These are phyloP conservation scores for Drosera capensis DNA, from an alignment of 148 eudicot species.

Conservation along the genomic window DNA sequence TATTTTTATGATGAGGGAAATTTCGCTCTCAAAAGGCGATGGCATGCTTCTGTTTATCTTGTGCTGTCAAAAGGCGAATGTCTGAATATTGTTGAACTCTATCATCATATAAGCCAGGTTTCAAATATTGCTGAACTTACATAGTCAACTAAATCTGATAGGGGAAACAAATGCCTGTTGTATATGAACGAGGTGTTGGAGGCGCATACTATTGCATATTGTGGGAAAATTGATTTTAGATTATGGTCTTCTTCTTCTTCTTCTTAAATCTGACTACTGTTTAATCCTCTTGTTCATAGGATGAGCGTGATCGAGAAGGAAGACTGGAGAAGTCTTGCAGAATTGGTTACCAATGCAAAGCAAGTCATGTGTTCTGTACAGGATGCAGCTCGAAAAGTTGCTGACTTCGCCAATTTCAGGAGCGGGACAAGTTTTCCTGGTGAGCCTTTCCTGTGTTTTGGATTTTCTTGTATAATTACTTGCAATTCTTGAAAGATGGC, in stretches of 20 bases:
- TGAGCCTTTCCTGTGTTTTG: too few relatives aligned
- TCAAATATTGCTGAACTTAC: too few relatives aligned
- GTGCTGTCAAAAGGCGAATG: too few relatives aligned
- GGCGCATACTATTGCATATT: background rate
- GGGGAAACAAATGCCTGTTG: background rate
- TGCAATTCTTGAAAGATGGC: too few relatives aligned
- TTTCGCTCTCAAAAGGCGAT: too few relatives aligned
- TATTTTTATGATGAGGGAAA: too few relatives aligned
- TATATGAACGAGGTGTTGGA: background rate
- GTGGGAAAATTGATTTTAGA: background rate
- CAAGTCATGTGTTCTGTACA: slow-evolving; percentile 78
- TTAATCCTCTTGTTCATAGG: slow-evolving; percentile 39
- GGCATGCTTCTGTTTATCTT: too few relatives aligned
- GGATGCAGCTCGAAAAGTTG: slow-evolving; percentile 80
- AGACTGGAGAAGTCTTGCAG: slow-evolving; percentile 67
- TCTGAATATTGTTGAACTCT: too few relatives aligned
- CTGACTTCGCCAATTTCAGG: slow-evolving; percentile 66
- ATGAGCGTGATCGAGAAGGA: slow-evolving; percentile 50
- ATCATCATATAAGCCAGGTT: too few relatives aligned
- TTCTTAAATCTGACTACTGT: too few relatives aligned
- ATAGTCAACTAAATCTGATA: too few relatives aligned
- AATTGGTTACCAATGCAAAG: slow-evolving; percentile 70
- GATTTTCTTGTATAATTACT: too few relatives aligned
- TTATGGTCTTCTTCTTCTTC: background rate
- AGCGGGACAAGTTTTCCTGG: slow-evolving; percentile 35